These are phyloP conservation scores for Gomphus bonarii DNA, from an alignment of 1,284 basidiomycete genomes.

Conservation along the genomic window DNA sequence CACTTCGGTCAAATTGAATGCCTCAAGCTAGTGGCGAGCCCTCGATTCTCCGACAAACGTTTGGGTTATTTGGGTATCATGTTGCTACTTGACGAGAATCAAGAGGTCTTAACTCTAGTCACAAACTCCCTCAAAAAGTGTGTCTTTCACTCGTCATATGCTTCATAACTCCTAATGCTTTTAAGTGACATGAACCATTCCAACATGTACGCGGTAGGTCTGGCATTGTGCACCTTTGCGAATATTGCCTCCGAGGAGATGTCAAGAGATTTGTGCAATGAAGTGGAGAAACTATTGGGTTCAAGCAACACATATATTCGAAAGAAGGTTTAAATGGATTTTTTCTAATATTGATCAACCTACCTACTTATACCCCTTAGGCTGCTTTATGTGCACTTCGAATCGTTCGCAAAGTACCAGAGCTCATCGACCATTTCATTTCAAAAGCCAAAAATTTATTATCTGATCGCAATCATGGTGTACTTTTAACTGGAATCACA, in stretches of 20 bases:
- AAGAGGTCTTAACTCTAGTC: conserved; percentile 94
- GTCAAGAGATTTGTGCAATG: conserved; percentile 93
- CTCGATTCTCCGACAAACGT: conserved; percentile 94
- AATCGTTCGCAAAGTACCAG: conserved; percentile 94
- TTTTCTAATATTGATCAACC: background rate
- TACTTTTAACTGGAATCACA: conserved; percentile 88
- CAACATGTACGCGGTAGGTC: conserved; percentile 97
- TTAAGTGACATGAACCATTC: conserved; percentile 99
- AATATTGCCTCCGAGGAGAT: conserved; percentile 99
- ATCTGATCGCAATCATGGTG: conserved; percentile 95
- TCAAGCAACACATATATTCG: conserved; percentile 98
- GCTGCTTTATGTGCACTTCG: conserved; percentile 95
- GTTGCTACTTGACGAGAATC: conserved; percentile 95
- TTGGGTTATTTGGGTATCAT: conserved; percentile 97
- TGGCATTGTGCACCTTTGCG: conserved; percentile 96
- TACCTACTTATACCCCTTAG: conserved; percentile 29
- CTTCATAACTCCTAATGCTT: background rate
- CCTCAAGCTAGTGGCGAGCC: conserved; percentile 97
- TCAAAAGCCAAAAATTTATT: conserved; percentile 84
- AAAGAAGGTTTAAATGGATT: conserved; percentile 69
- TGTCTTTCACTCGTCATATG: conserved; percentile 23
- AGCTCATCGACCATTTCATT: conserved; percentile 90
- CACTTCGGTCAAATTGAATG: conserved; percentile 99
- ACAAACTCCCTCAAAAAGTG: conserved; percentile 99
- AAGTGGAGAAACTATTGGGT: conserved; percentile 95